These are phyloP conservation scores for Isatis lusitanica DNA, from an alignment of 441 rosid genomes.

Conservation along the genomic window DNA sequence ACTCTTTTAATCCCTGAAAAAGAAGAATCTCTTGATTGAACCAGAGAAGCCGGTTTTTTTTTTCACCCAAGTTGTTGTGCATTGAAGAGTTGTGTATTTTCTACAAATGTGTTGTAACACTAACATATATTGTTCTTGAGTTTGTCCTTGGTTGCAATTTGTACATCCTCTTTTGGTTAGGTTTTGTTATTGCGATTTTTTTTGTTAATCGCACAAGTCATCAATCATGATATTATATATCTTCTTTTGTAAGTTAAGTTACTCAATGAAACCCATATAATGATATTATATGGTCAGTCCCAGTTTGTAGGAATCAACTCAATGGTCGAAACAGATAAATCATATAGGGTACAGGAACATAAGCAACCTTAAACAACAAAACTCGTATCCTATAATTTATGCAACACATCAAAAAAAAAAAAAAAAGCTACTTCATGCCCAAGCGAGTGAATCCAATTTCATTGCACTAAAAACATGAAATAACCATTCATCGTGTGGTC, in stretches of 20 bases:
- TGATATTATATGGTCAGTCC: not conserved
- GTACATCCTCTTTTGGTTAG: not conserved
- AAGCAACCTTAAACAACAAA: too few relatives aligned
- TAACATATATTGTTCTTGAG: not conserved
- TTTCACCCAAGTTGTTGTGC: conserved; percentile 10
- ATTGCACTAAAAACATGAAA: too few relatives aligned
- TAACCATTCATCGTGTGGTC: too few relatives aligned
- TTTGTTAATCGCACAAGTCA: too few relatives aligned
- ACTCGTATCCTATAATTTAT: too few relatives aligned
- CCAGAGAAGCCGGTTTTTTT: not conserved
- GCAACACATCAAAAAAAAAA: too few relatives aligned
- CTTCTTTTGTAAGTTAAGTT: not conserved
- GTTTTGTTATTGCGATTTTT: not conserved
- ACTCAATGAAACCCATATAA: not conserved
- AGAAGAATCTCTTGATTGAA: conserved; percentile 24
- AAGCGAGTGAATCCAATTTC: too few relatives aligned
- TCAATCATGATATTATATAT: too few relatives aligned
- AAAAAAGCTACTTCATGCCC: too few relatives aligned
- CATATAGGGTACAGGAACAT: too few relatives aligned
- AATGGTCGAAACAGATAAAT: too few relatives aligned
- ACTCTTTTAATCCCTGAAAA: conserved; percentile 48
- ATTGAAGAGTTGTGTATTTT: conserved; percentile 4
- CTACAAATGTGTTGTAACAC: not conserved
- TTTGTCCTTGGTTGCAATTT: not conserved
- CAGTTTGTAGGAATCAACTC: not conserved